Base-by-base conservation (phyloP, 805 yeast genomes). In the Kregervanrija delftensis region DNA sequence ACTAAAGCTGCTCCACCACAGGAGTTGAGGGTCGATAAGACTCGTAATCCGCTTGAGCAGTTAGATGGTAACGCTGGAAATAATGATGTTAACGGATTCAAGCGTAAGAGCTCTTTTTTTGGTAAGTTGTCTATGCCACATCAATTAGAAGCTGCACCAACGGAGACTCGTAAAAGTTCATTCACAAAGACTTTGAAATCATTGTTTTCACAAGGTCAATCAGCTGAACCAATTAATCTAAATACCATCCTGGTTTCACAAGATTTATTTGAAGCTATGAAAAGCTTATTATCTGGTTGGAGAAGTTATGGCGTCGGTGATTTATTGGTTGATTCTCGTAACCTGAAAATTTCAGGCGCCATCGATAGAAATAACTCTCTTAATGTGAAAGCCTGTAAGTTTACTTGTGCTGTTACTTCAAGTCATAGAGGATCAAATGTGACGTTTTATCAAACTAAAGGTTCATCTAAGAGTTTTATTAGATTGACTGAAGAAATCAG, bases 201-300 rank as follows among this genome's bases (percentile, higher is more conserved):
- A 58, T 67, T 76, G 36, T 71, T 73, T 37, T 57, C 68, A 12
- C 51, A 55, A 5, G 53, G 47, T 14, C 39, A 52, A 15, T 17
- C 33, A 11, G 35, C 55, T 5, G 35, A 37, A 17, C 47, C 49
- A 4, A 37, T 41, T 11, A 66, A 72, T 28, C 59, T 76, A 41
- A 47, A 45, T 16, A 62, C 69, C 1, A 52, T 57, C 15, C 47
- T 66, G 16, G 67, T 74, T 10, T 66, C 67, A 46, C 73, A 67
- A 28, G 87, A 83, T 57, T 72, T 83, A 72, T 73, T 76, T 48
- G 76, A 77, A 37, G 87, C 88, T 3, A 64, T 84, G 53, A 73
- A 68, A 57, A 77, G 84, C 37, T 70, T 84, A 44, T 65, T 84
- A 51, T 68, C 63, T 38, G 78, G 83, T 13, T 84, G 93, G 93